These are phyloP conservation scores for Aegilops speltoides DNA, from an alignment of 176 grass and related monocot species.

Conservation along the genomic window DNA sequence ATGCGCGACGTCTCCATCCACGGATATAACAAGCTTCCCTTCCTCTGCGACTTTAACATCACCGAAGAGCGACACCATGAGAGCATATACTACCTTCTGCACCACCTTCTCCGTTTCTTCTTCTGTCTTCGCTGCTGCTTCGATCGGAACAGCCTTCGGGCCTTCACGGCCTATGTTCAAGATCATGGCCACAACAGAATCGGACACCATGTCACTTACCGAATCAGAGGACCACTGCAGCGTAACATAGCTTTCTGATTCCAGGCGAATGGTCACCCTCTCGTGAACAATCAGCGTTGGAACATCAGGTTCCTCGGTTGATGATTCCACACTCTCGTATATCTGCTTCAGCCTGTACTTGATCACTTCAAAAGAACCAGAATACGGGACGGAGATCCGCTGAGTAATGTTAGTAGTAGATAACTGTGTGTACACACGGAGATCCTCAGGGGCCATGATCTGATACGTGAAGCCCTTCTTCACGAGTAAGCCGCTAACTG, in stretches of 20 bases:
- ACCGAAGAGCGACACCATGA: conserved; percentile 84
- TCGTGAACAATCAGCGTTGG: conserved; percentile 69
- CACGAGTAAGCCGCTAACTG: conserved; percentile 71
- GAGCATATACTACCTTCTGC: conserved; percentile 62
- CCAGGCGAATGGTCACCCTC: conserved; percentile 60
- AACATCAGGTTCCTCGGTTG: conserved; percentile 60
- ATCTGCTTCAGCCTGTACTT: conserved; percentile 90
- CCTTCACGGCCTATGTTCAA: conserved; percentile 82
- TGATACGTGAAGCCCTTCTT: conserved; percentile 98
- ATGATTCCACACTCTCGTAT: conserved; percentile 77
- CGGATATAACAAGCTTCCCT: conserved; percentile 62
- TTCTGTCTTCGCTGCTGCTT: conserved; percentile 50
- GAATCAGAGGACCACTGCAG: conserved; percentile 88
- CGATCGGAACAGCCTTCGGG: conserved; percentile 56
- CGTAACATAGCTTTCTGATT: conserved; percentile 78
- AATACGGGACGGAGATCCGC: conserved; percentile 69
- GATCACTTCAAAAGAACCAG: conserved; percentile 84
- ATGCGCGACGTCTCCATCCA: conserved; percentile 61
- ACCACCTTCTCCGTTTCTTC: conserved; percentile 77
- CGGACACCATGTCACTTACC: conserved; percentile 96
- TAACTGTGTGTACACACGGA: conserved; percentile 83
- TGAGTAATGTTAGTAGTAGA: conserved; percentile 89
- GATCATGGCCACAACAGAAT: conserved; percentile 85
- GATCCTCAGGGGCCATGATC: conserved; percentile 94
- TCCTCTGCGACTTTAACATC: conserved; percentile 79